These are phyloP conservation scores for Cladosporium cucumerinum DNA, from an alignment of 2,329 filamentous ascomycete species.

Conservation along the genomic window DNA sequence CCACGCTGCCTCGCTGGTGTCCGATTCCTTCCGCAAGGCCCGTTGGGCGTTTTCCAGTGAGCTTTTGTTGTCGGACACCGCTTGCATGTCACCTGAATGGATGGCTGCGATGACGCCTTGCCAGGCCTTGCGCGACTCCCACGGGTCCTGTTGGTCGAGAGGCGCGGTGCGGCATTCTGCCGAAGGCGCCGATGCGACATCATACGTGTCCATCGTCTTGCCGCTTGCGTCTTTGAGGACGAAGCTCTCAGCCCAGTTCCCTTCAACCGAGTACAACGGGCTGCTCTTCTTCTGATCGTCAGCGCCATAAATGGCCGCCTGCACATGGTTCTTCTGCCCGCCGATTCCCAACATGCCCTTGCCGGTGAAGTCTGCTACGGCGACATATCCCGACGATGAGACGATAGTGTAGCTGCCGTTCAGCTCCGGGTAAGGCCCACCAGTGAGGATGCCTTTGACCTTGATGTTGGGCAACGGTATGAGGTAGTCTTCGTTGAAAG, in stretches of 20 bases:
- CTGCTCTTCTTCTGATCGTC: slow-evolving; percentile 31
- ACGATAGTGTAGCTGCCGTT: slow-evolving; percentile 41
- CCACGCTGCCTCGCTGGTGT: slow-evolving; percentile 38
- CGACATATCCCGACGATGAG: slow-evolving; percentile 41
- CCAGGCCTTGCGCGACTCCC: slow-evolving; percentile 47
- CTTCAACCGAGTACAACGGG: slow-evolving; percentile 39
- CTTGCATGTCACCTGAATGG: slow-evolving; percentile 43
- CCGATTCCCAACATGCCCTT: slow-evolving; percentile 39
- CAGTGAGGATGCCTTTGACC: slow-evolving; percentile 44
- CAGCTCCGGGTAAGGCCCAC: slow-evolving; percentile 45
- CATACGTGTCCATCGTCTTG: slow-evolving; percentile 38
- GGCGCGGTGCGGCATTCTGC: slow-evolving; percentile 29
- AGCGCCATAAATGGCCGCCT: slow-evolving; percentile 36
- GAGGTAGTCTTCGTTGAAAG: slow-evolving; percentile 44
- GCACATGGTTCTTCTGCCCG: slow-evolving; percentile 43
- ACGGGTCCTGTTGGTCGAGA: slow-evolving; percentile 41
- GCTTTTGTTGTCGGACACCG: slow-evolving; percentile 31
- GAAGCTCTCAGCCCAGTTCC: slow-evolving; percentile 42
- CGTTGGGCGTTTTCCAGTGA: slow-evolving; percentile 38
- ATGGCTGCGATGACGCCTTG: slow-evolving; percentile 39
- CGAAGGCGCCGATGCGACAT: slow-evolving; percentile 24
- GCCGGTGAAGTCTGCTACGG: slow-evolving; percentile 44
- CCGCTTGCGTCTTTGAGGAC: slow-evolving; percentile 37
- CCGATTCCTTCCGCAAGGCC: slow-evolving; percentile 40
- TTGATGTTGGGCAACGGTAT: slow-evolving; percentile 46